These are phyloP conservation scores for Metarhizium album DNA, from an alignment of 2,329 filamentous ascomycete genomes.

Conservation along the genomic window DNA sequence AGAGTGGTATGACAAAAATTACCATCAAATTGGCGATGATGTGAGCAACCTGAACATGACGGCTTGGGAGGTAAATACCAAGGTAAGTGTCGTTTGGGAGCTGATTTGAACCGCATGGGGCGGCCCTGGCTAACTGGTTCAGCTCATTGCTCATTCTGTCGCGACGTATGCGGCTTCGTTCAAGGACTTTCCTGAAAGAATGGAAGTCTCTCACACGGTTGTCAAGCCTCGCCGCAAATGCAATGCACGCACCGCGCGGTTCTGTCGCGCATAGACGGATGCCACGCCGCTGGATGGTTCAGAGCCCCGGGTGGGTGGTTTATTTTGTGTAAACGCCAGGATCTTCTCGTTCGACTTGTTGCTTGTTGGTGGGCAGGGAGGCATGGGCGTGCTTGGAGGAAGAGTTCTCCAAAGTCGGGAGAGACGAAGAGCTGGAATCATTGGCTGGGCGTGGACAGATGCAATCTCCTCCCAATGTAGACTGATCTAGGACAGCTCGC, in stretches of 20 bases:
- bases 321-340: too few relatives aligned
- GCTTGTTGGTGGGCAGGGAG: too few relatives aligned
- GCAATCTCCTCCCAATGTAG: too few relatives aligned
- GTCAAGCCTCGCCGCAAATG: conserved; percentile 13
- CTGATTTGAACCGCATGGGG: not conserved
- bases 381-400: too few relatives aligned
- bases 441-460: too few relatives aligned
- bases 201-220: conserved; percentile 14
- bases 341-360: too few relatives aligned
- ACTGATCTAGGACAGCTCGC: too few relatives aligned
- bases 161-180: conserved; percentile 58
- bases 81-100: conserved; percentile 35
- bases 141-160: conserved; percentile 62
- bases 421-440: too few relatives aligned
- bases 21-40: conserved; percentile 52
- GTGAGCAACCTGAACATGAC: conserved; percentile 46
- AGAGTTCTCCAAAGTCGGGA: too few relatives aligned
- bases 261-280: not conserved
- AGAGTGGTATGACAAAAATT: conserved; percentile 47
- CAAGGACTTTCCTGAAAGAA: conserved; percentile 51
- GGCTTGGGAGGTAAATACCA: conserved; percentile 51
- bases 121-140: not conserved
- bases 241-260: not conserved
- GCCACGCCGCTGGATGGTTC: not conserved
- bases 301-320: not conserved